Percentiles rank a stretch among this genome's conserved stretches.
Evolutionary conservation across 2,329 filamentous ascomycete species (phyloP).

Genomic region (Fusarium udum): DNA sequence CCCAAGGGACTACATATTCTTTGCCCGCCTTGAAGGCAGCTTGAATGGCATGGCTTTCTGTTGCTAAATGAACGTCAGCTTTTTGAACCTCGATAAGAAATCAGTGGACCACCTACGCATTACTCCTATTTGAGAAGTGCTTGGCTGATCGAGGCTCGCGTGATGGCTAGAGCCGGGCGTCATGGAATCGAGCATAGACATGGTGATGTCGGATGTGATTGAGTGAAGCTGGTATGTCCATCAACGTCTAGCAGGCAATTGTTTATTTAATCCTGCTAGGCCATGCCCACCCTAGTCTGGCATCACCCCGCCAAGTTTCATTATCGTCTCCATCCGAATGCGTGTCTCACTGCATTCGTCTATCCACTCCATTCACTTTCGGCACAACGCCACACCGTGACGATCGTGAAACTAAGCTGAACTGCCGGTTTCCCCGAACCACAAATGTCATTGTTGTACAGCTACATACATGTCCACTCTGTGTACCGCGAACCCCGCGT

Average conservation of each 20-base stretch:
- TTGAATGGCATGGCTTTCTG: background rate
- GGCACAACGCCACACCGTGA: background rate
- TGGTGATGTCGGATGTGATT: background rate
- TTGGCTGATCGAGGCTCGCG: background rate
- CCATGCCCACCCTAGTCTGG: background rate
- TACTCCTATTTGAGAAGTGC: background rate
- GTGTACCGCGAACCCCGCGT: background rate
- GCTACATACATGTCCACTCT: background rate
- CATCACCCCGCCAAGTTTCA: background rate
- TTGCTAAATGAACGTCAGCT: background rate
- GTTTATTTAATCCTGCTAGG: background rate
- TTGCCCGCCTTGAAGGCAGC: slow-evolving; percentile 3
- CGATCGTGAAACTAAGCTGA: background rate
- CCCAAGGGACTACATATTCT: slow-evolving; percentile 10
- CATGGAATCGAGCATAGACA: background rate
- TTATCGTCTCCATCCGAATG: background rate
- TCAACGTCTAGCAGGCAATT: background rate
- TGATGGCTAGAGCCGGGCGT: background rate
- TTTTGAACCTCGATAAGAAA: accelerated
- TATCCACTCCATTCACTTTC: background rate
- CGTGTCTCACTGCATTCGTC: slow-evolving; percentile 9
- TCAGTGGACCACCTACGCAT: background rate
- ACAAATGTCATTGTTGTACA: background rate
- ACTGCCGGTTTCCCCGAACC: background rate
- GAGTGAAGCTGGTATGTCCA: background rate